Evolutionary conservation across 2,329 filamentous ascomycete species (phyloP), one percentile per base, ranked within the genome.

Genomic region (Alternaria tenuissima): DNA sequence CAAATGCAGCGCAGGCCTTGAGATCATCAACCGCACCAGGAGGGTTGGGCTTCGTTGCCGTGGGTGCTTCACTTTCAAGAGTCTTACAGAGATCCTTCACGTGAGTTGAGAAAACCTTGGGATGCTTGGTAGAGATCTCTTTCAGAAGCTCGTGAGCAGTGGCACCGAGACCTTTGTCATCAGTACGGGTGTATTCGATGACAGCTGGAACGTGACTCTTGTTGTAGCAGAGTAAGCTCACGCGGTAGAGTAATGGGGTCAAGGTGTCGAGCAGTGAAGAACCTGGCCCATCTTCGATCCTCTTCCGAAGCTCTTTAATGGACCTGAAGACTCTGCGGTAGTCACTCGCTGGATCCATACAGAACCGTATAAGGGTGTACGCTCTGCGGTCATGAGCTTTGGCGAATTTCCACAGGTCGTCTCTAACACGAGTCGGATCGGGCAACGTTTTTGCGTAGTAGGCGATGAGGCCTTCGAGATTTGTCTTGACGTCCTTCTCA

Each of bases 1-100:
- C 92, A 76, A 97, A 99, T 2, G 91, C 93, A 9, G 94, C 91
- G 76, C 95, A 97, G 3, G 96, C 94, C 76, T 96, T 97, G 59
- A 99, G 84, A 2, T 94, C 94, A 71, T 97, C 92, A 12, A 95
- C 92, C n/a, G 92, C 89, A 3, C 87, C 85, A 1, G 87, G 78
- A 54, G 94, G 91, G 63, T 94, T 94, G 2, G 85, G 75, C 53
- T 86, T 87, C 18, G 83, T 87, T 20, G 87, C 84, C 4, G 87
- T 89, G 0, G 95, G 95, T 1, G 92, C 91, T 71, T 94, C 89
- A 26, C 92, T 87, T 65, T 93, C 88, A 18, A 99, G 86, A 59
- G 93, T 90, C 73, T 92, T 93, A 80, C 94, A 97, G 47, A 99
- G 87, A 63, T 96, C 93, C 62, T 93, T 91, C 6, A 97, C 91